Conservation (phyloP, 345 rosid genomes). For the Lepidium africanum region DNA sequence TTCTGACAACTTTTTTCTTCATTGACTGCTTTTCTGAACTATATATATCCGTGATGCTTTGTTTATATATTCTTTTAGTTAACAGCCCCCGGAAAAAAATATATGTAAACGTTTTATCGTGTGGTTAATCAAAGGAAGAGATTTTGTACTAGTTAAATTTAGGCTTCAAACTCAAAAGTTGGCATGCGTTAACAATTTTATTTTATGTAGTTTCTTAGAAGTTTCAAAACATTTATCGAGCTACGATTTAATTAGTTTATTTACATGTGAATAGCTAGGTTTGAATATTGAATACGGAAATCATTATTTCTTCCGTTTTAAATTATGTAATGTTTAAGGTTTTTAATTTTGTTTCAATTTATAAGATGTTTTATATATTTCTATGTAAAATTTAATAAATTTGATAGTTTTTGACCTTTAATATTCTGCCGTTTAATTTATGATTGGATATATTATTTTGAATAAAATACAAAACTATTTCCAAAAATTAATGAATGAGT, state of each 20-base stretch:
- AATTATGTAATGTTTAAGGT: too few species aligned
- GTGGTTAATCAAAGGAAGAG: neutral
- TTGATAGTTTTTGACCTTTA: too few species aligned
- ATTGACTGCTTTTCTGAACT: slow-evolving; percentile 10
- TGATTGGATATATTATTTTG: too few species aligned
- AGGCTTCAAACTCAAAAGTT: neutral
- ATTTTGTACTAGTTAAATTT: neutral
- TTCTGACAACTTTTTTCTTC: slow-evolving; percentile 11
- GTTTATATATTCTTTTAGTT: neutral
- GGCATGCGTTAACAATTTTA: neutral
- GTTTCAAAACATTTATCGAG: neutral
- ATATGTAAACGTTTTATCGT: neutral
- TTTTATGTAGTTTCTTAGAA: neutral
- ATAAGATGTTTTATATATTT: too few species aligned
- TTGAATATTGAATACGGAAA: neutral
- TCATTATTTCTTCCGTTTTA: too few species aligned
- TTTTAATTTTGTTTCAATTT: too few species aligned
- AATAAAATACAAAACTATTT: too few species aligned
- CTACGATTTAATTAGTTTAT: neutral
- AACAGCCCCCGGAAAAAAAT: neutral
- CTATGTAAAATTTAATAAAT: too few species aligned
- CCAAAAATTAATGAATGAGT: too few species aligned
- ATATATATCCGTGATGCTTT: neutral
- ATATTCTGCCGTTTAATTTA: too few species aligned
- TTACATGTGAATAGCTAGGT: neutral